Percentiles rank a stretch among this genome's conserved stretches.
These are phyloP conservation scores for Lipomyces japonicus DNA, from an alignment of 805 yeast species.

Conservation along the genomic window DNA sequence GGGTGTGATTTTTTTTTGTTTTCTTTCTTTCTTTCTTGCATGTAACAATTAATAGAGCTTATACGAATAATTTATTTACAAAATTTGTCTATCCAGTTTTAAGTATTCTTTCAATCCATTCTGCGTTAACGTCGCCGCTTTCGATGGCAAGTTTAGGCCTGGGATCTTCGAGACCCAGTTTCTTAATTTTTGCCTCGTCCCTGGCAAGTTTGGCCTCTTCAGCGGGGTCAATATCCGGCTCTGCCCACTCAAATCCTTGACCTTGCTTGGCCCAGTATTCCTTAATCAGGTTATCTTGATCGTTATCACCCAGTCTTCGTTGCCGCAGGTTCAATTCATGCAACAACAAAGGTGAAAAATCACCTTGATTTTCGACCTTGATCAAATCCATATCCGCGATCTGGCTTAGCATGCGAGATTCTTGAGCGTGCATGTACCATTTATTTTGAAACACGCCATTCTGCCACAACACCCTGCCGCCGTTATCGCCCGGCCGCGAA, in stretches of 20 bases:
- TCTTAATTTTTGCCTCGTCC: conserved; percentile 30
- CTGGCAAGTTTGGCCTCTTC: conserved; percentile 38
- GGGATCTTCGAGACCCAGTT: neutral
- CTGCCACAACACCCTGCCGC: conserved; percentile 55
- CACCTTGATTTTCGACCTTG: conserved; percentile 43
- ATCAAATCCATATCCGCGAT: conserved; percentile 61
- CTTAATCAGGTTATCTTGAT: conserved; percentile 63
- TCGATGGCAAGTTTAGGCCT: conserved; percentile 3
- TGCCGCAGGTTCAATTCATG: conserved; percentile 36
- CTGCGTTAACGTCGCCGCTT: conserved; percentile 10
- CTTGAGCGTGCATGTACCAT: conserved; percentile 65
- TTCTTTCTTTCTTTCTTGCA: neutral
- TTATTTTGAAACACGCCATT: conserved; percentile 60
- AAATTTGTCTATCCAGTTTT: conserved; percentile 8
- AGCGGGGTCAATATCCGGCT: conserved; percentile 88
- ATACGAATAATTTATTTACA: conserved; percentile 1
- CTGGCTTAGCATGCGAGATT: conserved; percentile 61
- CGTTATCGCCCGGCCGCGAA: conserved; percentile 51
- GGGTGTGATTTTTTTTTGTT: neutral
- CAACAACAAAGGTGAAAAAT: conserved; percentile 36
- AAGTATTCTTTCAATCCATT: conserved; percentile 12
- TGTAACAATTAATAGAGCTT: neutral
- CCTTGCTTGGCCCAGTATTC: conserved; percentile 89
- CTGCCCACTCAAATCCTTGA: conserved; percentile 83
- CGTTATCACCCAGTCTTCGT: conserved; percentile 47